These are phyloP conservation scores for Macrolepiota albuminosa DNA, from an alignment of 768 basidiomycete species.

Conservation along the genomic window DNA sequence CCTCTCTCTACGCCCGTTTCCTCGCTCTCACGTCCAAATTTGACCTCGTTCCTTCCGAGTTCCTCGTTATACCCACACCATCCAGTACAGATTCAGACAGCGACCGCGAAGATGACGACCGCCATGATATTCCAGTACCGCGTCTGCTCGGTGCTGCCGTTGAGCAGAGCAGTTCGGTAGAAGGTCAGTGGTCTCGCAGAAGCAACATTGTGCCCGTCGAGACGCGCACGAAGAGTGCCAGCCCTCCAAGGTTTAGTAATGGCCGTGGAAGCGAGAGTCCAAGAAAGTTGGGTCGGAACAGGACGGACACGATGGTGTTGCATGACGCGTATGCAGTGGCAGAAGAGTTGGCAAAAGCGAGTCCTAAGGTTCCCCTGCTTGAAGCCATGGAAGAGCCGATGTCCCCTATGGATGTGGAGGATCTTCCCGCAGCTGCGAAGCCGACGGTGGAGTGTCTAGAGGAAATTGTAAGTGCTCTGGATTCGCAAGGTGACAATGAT, in stretches of 20 bases:
- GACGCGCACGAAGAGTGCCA: slow-evolving; percentile 13
- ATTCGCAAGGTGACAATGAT: not conserved
- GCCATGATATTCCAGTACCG: slow-evolving; percentile 27
- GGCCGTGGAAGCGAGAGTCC: slow-evolving; percentile 31
- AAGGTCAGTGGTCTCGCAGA: not conserved
- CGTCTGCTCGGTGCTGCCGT: slow-evolving; percentile 34
- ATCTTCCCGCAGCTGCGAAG: slow-evolving; percentile 5
- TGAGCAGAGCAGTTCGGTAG: slow-evolving; percentile 12
- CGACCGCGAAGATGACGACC: slow-evolving; percentile 15
- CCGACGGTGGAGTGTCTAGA: slow-evolving; percentile 1
- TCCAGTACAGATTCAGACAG: slow-evolving; percentile 13
- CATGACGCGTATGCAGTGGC: slow-evolving; percentile 34
- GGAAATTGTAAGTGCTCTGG: not conserved
- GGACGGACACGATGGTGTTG: slow-evolving; percentile 76
- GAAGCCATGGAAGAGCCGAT: slow-evolving; percentile 2
- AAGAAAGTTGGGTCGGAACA: slow-evolving; percentile 43
- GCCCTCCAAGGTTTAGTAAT: slow-evolving; percentile 20
- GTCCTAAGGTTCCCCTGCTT: slow-evolving; percentile 3
- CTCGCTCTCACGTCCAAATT: slow-evolving; percentile 76
- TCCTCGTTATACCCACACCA: slow-evolving; percentile 70
- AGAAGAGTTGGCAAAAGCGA: slow-evolving; percentile 25
- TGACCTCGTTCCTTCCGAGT: slow-evolving; percentile 76
- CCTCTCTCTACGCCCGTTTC: slow-evolving; percentile 86
- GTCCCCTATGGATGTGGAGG: slow-evolving; percentile 11
- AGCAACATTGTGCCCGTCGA: slow-evolving; percentile 6